Conservation (phyloP, 257 asterid genomes). For the Mentha longifolia region DNA sequence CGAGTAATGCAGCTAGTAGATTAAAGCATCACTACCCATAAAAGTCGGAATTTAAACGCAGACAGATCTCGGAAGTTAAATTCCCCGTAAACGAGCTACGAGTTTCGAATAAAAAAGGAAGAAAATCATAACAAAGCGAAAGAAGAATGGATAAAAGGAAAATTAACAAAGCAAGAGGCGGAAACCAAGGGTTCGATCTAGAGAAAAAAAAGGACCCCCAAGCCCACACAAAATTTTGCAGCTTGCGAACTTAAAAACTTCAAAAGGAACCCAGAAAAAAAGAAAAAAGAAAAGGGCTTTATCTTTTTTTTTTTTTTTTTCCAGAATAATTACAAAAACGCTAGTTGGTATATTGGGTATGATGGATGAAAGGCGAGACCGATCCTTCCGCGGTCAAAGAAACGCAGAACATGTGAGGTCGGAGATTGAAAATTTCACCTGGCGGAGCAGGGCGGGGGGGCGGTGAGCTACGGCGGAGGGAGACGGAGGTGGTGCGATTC, state of each 20-base stretch:
- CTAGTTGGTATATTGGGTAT: constrained; percentile 25
- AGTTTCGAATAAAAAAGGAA: constrained; percentile 19
- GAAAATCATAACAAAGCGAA: constrained; percentile 6
- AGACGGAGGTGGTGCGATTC: constrained; percentile 14
- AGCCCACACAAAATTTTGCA: constrained; percentile 29
- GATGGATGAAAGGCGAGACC: constrained; percentile 29
- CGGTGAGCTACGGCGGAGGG: neutral
- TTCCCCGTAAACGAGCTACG: constrained; percentile 7
- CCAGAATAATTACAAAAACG: constrained; percentile 19
- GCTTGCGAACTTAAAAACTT: constrained; percentile 8
- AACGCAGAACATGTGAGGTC: neutral
- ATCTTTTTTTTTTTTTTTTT: constrained; percentile 5
- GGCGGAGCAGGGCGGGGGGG: too few species aligned
- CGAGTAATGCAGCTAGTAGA: constrained; percentile 20
- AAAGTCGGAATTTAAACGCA: constrained; percentile 19
- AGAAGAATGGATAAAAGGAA: neutral
- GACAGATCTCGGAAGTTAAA: constrained; percentile 43
- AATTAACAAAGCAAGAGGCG: constrained; percentile 12
- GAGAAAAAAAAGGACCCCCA: constrained; percentile 30
- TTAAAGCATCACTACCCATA: constrained; percentile 12
- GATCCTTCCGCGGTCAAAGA: constrained; percentile 9
- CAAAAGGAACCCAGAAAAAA: constrained; percentile 28
- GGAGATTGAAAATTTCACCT: constrained; percentile 28
- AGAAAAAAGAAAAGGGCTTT: constrained; percentile 1
- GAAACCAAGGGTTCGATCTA: constrained; percentile 47